Base-by-base conservation (phyloP, 2,329 filamentous ascomycete genomes). In the Didymella lethalis region DNA sequence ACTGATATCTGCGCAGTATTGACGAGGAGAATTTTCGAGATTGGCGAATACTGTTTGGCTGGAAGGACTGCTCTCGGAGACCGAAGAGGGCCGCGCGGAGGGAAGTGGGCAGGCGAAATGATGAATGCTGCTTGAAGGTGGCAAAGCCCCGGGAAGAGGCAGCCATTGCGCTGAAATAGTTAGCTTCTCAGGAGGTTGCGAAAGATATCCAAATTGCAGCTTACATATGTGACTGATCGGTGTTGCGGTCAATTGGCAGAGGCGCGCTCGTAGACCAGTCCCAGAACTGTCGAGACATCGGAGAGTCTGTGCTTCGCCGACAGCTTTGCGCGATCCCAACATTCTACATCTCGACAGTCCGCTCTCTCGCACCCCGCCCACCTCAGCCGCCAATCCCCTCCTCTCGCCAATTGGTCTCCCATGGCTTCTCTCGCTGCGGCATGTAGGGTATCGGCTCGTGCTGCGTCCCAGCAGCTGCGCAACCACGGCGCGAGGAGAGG, bases 361-460 rank as follows among this genome's bases (percentile, higher is more conserved):
- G 54, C 59, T 47, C 55, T 48, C 48, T 54, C 46, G 55, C 64
- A 54, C 45, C 50, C 62, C 61, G 59, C 62, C 50, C 48, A 53
- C 48, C 59, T 59, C 48, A 31, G 55, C 57, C 56, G 61, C 62
- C 62, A 55, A 66, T 59, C 56, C 47, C 45, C 50, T 50, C 48
- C 51, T 40, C 54, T 46, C 41, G 68, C 63, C 72, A 70, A 68
- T 70, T 67, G 69, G 63, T 50, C 45, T 57, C 54, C 61, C 57
- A 91, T 91, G 88, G 87, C 88, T 76, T 89, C 88, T 70, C 80
- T 90, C 73, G 83, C 84, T 75, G 81, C 84, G 75, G 86, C 84
- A 74, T 88, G 85, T 78, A 87, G 88, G 72, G 77, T 86, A 66
- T 89, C 88, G 63, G 83, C 84, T 68, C 84, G 88, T 71, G 79